Base-by-base conservation (phyloP, 139 green algal genomes). In the Chlamydomonas sp. region DNA sequence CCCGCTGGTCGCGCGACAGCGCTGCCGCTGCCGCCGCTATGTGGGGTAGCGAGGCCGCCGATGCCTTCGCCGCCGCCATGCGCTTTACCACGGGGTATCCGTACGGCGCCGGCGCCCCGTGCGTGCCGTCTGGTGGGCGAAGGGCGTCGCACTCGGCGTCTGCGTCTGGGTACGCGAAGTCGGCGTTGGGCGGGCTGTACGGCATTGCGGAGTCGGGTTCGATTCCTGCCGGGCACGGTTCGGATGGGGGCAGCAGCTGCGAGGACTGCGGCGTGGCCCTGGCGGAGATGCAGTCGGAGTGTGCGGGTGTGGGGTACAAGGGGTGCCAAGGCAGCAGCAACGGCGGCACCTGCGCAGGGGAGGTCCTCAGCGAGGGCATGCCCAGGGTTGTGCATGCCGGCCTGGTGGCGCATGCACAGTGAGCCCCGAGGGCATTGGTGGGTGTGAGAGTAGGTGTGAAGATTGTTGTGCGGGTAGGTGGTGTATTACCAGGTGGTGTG, bases 1-100 rank as follows among this genome's bases (percentile, higher is more conserved):
- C 8, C 15, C 80, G 80, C 15, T 86, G 80, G 80, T 79, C 59
- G 58, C 80, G 80, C 62, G 82, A 86, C 20, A 86, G 82, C 71
- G 82, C 71, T 8, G 61, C 61, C 5, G 82, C 82, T 1, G 82
- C 82, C 0, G 82, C 82, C 7, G 82, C 82, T 20, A 64, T 86
- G 15, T 86, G 82, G 82, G 75, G 82, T 62, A 79, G 78, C 82
- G 82, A 86, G 71, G 82, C 71, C 0, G 8, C 71, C 8, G 82
- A 86, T 20, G 82, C 82, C 14, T 58, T 86, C 71, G 82, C 71
- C 31, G 82, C 82, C 20, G 82, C 82, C 18, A 57, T 79, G 71
- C 12, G 18, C 60, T 86, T 86, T 20, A 86, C 71, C 0, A n/a
- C 81, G 2, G 59, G 5, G 4, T 61, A 61, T 20, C 20, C 4